These are phyloP conservation scores for Nemania bipapillata DNA, from an alignment of 2,329 filamentous ascomycete genomes.

Conservation along the genomic window DNA sequence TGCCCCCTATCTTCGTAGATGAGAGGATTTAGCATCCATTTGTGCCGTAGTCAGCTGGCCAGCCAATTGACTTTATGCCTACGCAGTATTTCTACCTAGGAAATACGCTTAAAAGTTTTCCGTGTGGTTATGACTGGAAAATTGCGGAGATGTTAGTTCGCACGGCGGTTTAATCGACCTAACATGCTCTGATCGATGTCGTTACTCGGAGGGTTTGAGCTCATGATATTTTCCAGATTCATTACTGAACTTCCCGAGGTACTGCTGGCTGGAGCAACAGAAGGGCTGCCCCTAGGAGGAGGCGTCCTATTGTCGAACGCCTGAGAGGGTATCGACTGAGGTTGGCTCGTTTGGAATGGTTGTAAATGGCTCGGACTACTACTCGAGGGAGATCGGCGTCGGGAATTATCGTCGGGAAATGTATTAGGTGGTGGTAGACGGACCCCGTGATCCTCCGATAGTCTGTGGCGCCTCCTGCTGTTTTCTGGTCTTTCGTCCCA, in stretches of 20 bases:
- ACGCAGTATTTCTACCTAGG: conserved; percentile 31
- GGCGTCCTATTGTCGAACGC: conserved; percentile 54
- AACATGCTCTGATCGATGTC: conserved; percentile 69
- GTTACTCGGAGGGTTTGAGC: conserved; percentile 54
- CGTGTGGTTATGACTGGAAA: not conserved
- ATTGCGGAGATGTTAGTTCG: conserved; percentile 5
- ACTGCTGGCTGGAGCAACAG: conserved; percentile 45
- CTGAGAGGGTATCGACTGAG: conserved; percentile 44
- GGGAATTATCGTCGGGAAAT: conserved; percentile 61
- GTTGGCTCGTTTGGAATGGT: conserved; percentile 52
- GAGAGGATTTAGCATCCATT: not conserved
- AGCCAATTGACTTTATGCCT: conserved; percentile 32
- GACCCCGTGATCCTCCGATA: conserved; percentile 54
- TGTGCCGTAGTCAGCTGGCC: conserved; percentile 31
- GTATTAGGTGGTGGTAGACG: conserved; percentile 59
- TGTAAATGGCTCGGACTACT: conserved; percentile 61
- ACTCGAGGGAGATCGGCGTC: conserved; percentile 64
- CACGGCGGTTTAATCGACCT: conserved; percentile 59
- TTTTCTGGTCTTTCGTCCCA: conserved; percentile 53
- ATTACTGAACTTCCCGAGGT: conserved; percentile 61
- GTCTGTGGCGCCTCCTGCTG: conserved; percentile 53
- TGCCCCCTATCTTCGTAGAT: conserved; percentile 13
- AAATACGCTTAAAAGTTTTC: conserved; percentile 6
- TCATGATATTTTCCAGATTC: conserved; percentile 65
- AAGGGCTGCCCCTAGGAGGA: conserved; percentile 56